These are phyloP conservation scores for Aspergillus egyptiacus DNA, from an alignment of 495 filamentous ascomycete species.

Conservation along the genomic window DNA sequence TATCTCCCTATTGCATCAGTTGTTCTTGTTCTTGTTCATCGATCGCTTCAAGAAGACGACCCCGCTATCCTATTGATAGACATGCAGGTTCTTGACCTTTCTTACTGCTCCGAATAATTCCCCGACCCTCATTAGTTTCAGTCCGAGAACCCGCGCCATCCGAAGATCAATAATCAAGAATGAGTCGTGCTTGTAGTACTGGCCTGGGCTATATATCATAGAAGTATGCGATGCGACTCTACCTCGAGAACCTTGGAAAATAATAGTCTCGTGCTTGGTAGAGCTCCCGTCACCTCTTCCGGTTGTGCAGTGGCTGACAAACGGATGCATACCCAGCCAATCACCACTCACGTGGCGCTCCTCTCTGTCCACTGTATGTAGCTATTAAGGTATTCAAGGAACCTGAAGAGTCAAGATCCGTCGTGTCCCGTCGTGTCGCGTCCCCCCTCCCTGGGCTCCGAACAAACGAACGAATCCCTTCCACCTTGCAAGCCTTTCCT, in stretches of 20 bases:
- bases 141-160: conserved; percentile 16
- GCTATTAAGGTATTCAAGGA: too few species aligned
- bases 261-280: too few species aligned
- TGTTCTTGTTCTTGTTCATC: background rate
- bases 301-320: conserved; percentile 6
- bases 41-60: background rate
- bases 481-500: background rate
- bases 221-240: background rate
- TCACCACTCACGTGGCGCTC: conserved; percentile 12
- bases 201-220: too few species aligned
- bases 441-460: conserved; percentile 2
- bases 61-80: conserved; percentile 5
- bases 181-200: background rate
- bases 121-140: conserved; percentile 7
- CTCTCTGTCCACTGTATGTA: conserved; percentile 4
- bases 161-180: conserved; percentile 14
- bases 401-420: conserved; percentile 6
- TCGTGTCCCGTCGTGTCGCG: too few species aligned
- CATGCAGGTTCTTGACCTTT: conserved; percentile 15
- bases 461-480: conserved; percentile 11
- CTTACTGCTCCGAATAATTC: too few species aligned
- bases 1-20: too few species aligned
- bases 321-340: conserved; percentile 14
- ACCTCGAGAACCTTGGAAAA: background rate
- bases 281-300: background rate